phyloP scores from a whole-genome alignment of 2,329 filamentous ascomycete genomes.

The Colletotrichum camelliae region DNA sequence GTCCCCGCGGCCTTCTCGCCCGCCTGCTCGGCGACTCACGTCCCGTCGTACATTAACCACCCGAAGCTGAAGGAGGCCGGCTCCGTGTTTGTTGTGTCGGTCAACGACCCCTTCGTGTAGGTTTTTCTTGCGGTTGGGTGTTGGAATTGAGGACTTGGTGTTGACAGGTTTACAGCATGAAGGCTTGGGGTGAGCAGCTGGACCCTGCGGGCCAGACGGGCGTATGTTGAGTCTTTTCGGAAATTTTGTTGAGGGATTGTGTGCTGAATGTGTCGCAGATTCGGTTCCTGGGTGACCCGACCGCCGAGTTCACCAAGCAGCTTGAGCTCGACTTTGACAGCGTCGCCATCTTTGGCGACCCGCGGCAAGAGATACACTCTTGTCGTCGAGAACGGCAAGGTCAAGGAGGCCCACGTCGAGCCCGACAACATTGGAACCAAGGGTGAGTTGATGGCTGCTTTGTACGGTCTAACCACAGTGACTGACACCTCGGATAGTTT shows the following conservation, averaged over 20 bases:
- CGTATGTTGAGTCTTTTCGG: constrained; percentile 56
- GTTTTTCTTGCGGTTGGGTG: constrained; percentile 37
- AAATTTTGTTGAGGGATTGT: neutral
- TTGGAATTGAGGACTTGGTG: constrained; percentile 8
- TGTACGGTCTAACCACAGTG: neutral
- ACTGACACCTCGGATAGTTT: constrained; percentile 38
- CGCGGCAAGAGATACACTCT: constrained; percentile 90
- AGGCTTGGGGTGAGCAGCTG: constrained; percentile 82
- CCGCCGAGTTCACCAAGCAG: constrained; percentile 79
- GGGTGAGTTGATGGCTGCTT: constrained; percentile 55
- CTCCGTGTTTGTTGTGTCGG: constrained; percentile 85
- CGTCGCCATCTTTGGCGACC: constrained; percentile 79
- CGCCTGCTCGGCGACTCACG: constrained; percentile 67
- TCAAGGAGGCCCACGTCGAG: constrained; percentile 82
- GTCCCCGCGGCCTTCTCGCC: constrained; percentile 79
- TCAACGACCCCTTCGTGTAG: constrained; percentile 96
- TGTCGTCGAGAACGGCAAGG: constrained; percentile 82
- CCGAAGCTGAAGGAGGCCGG: constrained; percentile 80
- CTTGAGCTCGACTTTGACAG: constrained; percentile 85
- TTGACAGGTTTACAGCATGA: constrained; percentile 67
- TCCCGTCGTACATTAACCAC: constrained; percentile 87
- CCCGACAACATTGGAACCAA: constrained; percentile 85
- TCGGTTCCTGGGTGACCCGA: constrained; percentile 86
- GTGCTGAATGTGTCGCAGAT: constrained; percentile 59
- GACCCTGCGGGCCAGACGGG: constrained; percentile 78